Evolutionary conservation across 352 stramenopile genomes (phyloP).

Genomic region (Peronospora belbahrii): DNA sequence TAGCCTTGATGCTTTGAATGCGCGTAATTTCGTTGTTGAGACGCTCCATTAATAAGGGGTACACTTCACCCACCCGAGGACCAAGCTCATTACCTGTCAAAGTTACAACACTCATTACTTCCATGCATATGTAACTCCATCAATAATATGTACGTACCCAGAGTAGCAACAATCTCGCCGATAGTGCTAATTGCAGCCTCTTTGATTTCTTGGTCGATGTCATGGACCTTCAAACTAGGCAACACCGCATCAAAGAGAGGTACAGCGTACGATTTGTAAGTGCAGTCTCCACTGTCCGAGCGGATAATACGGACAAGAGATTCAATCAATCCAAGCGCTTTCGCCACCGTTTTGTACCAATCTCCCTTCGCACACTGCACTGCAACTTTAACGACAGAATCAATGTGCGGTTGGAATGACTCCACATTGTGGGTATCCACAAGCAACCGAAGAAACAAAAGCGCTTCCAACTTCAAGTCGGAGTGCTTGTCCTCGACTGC

Average conservation of each 20-base stretch:
- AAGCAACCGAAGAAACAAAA: slow-evolving; percentile 89
- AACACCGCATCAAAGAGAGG: slow-evolving; percentile 90
- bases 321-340: slow-evolving; percentile 90
- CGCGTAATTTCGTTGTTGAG: slow-evolving; percentile 98
- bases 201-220: slow-evolving; percentile 99
- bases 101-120: slow-evolving; percentile 6
- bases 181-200: slow-evolving; percentile 92
- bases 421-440: slow-evolving; percentile 86
- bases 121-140: neutral
- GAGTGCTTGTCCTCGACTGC: slow-evolving; percentile 89
- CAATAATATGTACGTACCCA: slow-evolving; percentile 30
- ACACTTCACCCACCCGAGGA: slow-evolving; percentile 70
- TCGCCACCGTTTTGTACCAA: slow-evolving; percentile 98
- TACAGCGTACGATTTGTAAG: slow-evolving; percentile 54
- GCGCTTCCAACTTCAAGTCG: slow-evolving; percentile 93
- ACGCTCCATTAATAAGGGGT: slow-evolving; percentile 91
- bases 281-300: slow-evolving; percentile 23
- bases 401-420: slow-evolving; percentile 75
- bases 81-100: slow-evolving; percentile 72
- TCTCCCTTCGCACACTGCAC: slow-evolving; percentile 89
- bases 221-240: slow-evolving; percentile 91
- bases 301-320: slow-evolving; percentile 85
- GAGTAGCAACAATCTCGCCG: slow-evolving; percentile 76
- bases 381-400: slow-evolving; percentile 80
- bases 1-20: slow-evolving; percentile 93